A percentile compares a stretch with the other conserved stretches of the same genome.
Conservation (phyloP, 805 yeast species). For the Teunomyces aglyptinius region DNA sequence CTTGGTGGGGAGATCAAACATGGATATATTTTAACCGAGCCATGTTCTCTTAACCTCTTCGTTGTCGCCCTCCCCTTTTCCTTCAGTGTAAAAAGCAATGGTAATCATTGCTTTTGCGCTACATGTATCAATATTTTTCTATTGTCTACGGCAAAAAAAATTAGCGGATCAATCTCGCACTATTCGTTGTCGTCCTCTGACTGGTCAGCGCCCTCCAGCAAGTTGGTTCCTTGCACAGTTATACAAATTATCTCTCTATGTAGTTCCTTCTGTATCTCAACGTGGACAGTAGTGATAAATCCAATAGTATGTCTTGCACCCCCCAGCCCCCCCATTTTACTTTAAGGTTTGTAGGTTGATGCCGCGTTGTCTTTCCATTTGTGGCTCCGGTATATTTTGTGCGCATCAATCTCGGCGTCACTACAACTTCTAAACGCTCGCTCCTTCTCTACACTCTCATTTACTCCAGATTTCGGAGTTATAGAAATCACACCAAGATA, state of each 20-base stretch:
- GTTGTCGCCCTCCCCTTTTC: too few species aligned
- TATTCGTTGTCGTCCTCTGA: not conserved
- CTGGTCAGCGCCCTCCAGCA: not conserved
- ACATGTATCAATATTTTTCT: too few species aligned
- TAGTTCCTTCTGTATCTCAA: too few species aligned
- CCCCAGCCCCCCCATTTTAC: too few species aligned
- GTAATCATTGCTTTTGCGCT: not conserved
- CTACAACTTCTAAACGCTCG: not conserved
- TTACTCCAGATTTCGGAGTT: not conserved
- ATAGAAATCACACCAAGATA: not conserved
- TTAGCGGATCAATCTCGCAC: not conserved
- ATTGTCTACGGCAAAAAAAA: not conserved
- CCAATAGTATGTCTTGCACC: not conserved
- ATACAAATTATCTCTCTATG: not conserved
- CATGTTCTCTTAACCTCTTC: too few species aligned
- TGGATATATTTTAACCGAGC: too few species aligned
- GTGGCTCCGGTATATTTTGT: not conserved
- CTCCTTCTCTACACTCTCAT: not conserved
- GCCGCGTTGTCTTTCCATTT: not conserved
- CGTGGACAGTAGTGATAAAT: too few species aligned
- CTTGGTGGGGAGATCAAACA: not conserved
- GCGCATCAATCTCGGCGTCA: not conserved
- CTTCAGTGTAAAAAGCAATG: too few species aligned
- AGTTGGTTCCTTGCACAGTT: not conserved
- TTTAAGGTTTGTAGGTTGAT: not conserved